Base-by-base conservation (phyloP, 192 early-diverging fungal species). In the Mortierella alpina region DNA sequence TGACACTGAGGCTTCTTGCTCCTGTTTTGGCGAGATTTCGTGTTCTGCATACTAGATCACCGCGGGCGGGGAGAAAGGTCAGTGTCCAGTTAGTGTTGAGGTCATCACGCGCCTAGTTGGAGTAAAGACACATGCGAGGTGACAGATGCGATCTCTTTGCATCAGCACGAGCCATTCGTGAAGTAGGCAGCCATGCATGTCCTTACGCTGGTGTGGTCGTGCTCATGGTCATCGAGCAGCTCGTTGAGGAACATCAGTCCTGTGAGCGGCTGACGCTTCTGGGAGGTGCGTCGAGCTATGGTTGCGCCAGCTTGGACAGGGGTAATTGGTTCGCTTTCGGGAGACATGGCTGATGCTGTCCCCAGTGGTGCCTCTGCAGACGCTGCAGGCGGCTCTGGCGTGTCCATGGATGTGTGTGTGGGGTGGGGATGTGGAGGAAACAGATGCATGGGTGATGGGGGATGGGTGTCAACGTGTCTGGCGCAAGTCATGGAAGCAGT, bases 231-330 rank as follows among this genome's bases (percentile, higher is more conserved):
- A 55, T 72, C 70, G 39, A 80, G 66, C 12, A 80, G 53, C 10
- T 72, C 65, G 42, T 72, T 72, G 15, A 80, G 66, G 53, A 72
- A 80, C 65, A 72, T 67, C 18, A 80, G 70, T 42, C 77, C 77
- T 40, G 77, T 80, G 40, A 72, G 60, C 7, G 70, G 63, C 70
- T 80, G 77, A 11, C 64, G 75, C 59, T 67, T 79, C 47, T 79
- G 75, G 5, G 75, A 79, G 59, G 39, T 79, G 14, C 64, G 63
- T 15, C 75, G 68, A 18, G 69, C 63, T 20, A 70, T 7, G 15
- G 49, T 22, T 10, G 73, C 22, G 1, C 45, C 45, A 0, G 22
- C 56, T 14, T 70, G 68, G 13, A 62, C n/a, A 23, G 68, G 69
- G 10, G 75, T 70, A 7, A 42, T 18, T 6, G 45, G 62, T 1